Evolutionary conservation across 345 rosid genomes (phyloP).

Genomic region (Syzygium jambos): DNA sequence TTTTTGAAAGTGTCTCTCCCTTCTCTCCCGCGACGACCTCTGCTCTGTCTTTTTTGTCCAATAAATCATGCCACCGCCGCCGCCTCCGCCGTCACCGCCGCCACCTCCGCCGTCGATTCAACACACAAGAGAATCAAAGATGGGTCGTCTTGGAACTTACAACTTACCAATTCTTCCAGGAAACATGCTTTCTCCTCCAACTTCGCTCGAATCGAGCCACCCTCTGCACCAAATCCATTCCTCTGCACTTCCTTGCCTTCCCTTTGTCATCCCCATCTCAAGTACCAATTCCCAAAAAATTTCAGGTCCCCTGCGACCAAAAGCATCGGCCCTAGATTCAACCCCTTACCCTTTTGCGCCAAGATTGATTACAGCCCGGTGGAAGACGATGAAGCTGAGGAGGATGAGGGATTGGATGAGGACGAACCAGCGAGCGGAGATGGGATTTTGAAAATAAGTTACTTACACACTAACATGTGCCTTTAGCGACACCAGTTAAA

Average conservation of each 20-base stretch:
- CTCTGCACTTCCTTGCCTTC: neutral
- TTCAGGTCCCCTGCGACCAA: neutral
- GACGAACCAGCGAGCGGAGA: conserved; percentile 33
- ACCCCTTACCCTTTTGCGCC: conserved; percentile 13
- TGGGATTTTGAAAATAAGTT: no score
- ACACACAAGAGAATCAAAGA: neutral
- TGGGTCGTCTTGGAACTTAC: neutral
- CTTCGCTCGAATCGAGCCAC: neutral
- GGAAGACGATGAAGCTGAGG: conserved; percentile 5
- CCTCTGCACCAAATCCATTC: neutral
- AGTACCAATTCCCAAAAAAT: neutral
- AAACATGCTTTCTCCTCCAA: neutral
- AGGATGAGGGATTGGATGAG: conserved; percentile 17
- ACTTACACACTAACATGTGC: neutral
- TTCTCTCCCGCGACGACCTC: no score
- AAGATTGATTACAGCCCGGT: conserved; percentile 11
- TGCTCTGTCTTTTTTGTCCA: no score
- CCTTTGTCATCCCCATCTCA: neutral
- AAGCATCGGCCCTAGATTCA: neutral
- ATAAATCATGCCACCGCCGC: no score
- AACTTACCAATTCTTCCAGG: neutral
- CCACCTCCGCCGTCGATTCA: neutral
- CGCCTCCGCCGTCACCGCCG: no score
- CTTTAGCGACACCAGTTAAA: neutral
- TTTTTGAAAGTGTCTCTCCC: no score